Percentiles rank a stretch among this genome's conserved stretches.
phyloP scores from a whole-genome alignment of 768 basidiomycete species.

The Tylopilus balloui region DNA sequence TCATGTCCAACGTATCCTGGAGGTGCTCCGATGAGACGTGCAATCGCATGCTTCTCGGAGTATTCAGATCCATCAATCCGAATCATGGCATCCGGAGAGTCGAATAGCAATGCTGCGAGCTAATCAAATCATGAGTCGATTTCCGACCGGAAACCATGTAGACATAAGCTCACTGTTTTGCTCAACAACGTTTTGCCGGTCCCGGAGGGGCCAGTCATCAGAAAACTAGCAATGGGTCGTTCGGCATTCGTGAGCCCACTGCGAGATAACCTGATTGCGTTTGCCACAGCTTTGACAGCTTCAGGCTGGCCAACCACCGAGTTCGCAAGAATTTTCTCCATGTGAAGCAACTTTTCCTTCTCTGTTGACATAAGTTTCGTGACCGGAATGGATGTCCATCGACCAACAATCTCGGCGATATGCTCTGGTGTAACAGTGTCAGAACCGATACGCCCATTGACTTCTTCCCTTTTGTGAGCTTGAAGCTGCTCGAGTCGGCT shows the following conservation, averaged over 20 bases:
- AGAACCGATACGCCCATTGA: slow-evolving; percentile 43
- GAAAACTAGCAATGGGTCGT: slow-evolving; percentile 87
- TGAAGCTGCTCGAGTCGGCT: slow-evolving; percentile 65
- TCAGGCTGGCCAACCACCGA: slow-evolving; percentile 88
- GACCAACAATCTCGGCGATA: slow-evolving; percentile 90
- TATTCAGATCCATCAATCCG: slow-evolving; percentile 93
- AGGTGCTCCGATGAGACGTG: slow-evolving; percentile 66
- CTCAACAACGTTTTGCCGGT: slow-evolving; percentile 88
- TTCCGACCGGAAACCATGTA: neutral
- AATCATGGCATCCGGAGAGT: slow-evolving; percentile 88
- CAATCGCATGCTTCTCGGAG: slow-evolving; percentile 75
- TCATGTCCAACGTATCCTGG: slow-evolving; percentile 93
- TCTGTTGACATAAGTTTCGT: slow-evolving; percentile 83
- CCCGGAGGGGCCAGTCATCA: slow-evolving; percentile 89
- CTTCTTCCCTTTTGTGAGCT: slow-evolving; percentile 72
- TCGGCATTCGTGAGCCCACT: slow-evolving; percentile 89
- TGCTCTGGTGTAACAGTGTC: slow-evolving; percentile 82
- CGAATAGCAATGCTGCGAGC: slow-evolving; percentile 87
- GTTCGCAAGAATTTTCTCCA: slow-evolving; percentile 79
- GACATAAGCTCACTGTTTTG: slow-evolving; percentile 63
- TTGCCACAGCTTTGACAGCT: slow-evolving; percentile 88
- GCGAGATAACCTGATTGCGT: slow-evolving; percentile 88
- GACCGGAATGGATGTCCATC: slow-evolving; percentile 93
- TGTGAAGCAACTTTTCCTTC: slow-evolving; percentile 78
- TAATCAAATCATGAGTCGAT: slow-evolving; percentile 27